Evolutionary conservation across 106 monocot genomes (phyloP), one percentile per base, ranked within the genome.

Genomic region (Posidonia australis): DNA sequence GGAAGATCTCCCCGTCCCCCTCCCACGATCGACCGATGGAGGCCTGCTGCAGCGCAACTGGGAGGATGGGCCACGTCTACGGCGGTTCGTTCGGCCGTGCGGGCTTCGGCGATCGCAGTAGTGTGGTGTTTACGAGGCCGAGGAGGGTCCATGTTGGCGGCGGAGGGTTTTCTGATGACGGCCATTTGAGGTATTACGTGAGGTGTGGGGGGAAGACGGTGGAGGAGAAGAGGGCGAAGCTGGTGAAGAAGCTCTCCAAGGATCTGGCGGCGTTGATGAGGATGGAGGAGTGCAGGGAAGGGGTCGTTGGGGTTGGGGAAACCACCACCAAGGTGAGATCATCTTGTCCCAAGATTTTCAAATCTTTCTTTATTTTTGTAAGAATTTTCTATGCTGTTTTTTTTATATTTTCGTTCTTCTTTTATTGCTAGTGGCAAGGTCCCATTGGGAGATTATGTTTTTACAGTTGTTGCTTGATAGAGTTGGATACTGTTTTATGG

Each of bases 101-200:
- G 1, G 25, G 23, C 19, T 11, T 24, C 44, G 44, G 29, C 9
- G 64, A 46, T 11, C 21, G 26, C 41, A 21, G 77, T 24, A 60
- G 42, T n/a, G n/a, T n/a, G 10, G 28, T 70, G 25, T 64, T 46
- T 16, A 14, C 44, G 28, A 25, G 55, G 28, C 65, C 12, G 31
- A 63, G 44, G 43, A 14, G 44, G 51, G 26, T 49, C 27, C 13
- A 24, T 43, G 29, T 32, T 17, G 54, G 49, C 21, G 22, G 62
- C 3, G 42, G 36, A 2, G 13, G 51, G 5, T 78, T 78, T 54
- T 46, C 68, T 3, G 73, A 78, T 46, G 67, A 78, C 10, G 78
- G 78, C 21, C 78, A 78, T 24, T 14, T 78, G 44, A 54, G 56
- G 46, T 73, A 78, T 67, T 78, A 78, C 36, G 67, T 62, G 63